These are phyloP conservation scores for Fusarium nisikadoi DNA, from an alignment of 2,329 filamentous ascomycete species.

Conservation along the genomic window DNA sequence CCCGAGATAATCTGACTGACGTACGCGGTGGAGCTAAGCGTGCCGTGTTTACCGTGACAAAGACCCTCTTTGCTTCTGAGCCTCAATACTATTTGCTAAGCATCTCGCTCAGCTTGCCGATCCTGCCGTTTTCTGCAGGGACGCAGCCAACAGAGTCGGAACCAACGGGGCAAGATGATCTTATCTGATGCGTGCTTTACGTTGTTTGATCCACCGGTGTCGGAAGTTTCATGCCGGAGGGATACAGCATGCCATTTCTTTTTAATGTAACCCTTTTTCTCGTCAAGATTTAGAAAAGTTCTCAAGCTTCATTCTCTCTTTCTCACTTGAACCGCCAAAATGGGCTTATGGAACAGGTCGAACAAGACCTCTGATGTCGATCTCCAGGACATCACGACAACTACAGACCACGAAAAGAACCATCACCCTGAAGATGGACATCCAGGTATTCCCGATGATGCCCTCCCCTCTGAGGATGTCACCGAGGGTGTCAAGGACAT, in stretches of 20 bases:
- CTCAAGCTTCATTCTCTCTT: background rate
- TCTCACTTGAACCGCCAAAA: background rate
- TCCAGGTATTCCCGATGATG: background rate
- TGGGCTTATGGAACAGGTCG: constrained; percentile 6
- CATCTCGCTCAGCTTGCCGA: constrained; percentile 29
- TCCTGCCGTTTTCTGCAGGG: constrained; percentile 16
- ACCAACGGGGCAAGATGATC: constrained; percentile 25
- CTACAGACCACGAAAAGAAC: constrained; percentile 15
- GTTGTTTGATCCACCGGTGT: background rate
- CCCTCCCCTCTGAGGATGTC: constrained; percentile 16
- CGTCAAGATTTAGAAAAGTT: background rate
- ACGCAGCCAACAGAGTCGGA: constrained; percentile 2
- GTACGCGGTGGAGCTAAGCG: constrained; percentile 9
- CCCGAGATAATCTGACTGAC: constrained; percentile 7
- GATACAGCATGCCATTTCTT: background rate
- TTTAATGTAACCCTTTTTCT: background rate
- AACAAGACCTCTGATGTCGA: constrained; percentile 9
- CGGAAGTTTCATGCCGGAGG: background rate
- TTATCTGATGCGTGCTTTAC: constrained; percentile 40
- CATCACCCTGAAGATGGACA: constrained; percentile 16
- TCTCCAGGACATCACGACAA: background rate
- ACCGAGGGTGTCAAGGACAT: constrained; percentile 36
- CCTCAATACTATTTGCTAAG: background rate
- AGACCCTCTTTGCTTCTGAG: background rate
- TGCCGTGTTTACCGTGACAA: constrained; percentile 22